Conservation (phyloP, 352 stramenopile genomes). For the Blastocystis sp. region DNA sequence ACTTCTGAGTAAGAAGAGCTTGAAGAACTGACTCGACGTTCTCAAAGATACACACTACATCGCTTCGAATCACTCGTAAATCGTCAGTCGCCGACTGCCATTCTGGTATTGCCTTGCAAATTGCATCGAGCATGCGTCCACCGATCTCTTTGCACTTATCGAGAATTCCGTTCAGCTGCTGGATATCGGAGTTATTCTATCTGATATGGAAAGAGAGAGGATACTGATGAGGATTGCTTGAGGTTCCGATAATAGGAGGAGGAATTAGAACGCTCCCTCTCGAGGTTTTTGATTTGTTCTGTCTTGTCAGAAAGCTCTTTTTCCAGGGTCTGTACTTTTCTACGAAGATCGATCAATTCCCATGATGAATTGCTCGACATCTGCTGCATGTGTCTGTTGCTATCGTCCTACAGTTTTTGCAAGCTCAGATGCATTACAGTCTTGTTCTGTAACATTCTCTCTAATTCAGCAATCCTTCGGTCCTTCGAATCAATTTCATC, state of each 20-base stretch:
- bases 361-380: neutral
- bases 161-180: neutral
- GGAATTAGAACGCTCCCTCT: neutral
- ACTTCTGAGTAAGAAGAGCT: neutral
- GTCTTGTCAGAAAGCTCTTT: neutral
- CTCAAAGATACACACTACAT: neutral
- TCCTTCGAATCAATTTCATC: neutral
- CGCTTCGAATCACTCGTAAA: neutral
- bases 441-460: neutral
- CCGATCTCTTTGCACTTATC: neutral
- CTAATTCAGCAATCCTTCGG: neutral
- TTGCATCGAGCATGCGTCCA: neutral
- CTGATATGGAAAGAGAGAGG: neutral
- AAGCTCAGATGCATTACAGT: neutral
- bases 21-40: neutral
- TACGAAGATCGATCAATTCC: neutral
- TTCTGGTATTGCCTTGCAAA: neutral
- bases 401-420: neutral
- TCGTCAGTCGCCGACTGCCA: neutral
- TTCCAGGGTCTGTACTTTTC: neutral
- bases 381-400: neutral
- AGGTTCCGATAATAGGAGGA: neutral
- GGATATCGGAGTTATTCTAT: neutral
- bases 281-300: neutral
- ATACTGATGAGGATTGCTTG: neutral